Evolutionary conservation across 106 monocot genomes (phyloP), one percentile per base, ranked within the genome.

Genomic region (Phalaenopsis aphrodite): DNA sequence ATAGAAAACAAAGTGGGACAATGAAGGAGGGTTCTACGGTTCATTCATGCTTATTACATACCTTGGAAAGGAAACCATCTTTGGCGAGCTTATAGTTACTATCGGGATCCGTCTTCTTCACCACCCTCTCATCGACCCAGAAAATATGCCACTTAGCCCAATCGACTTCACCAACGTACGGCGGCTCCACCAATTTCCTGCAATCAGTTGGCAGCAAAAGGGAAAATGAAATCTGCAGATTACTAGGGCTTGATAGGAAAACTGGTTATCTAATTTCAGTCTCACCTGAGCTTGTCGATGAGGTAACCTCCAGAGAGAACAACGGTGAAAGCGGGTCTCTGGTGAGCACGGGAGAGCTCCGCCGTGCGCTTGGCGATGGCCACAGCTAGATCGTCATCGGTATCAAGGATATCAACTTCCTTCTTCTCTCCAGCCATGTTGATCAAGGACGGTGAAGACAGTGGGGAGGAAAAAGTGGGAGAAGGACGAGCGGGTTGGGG

Each of bases 41-140:
- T 52, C 52, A 52, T 52, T 52, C 52, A 10, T 14, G 52, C 14
- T 52, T 52, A 52, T 52, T 39, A 38, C 69, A 79, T 81, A 92
- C 97, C 94, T 92, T 92, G 16, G 88, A 92, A 42, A 97, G 88
- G 42, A 97, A 94, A 0, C 88, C 86, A 79, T 94, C 90, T 56
- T 81, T 81, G 2, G 97, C 94, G 15, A 97, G 97, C 76, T 91
- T 97, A 78, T 94, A 97, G 55, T 97, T 97, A 84, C 97, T 97
- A 66, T 97, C 94, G 2, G 64, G 79, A 43, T 94, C 87, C 61
- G 85, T 86, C 90, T 94, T 97, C 19, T 78, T 84, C 61, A 97
- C 97, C 5, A 97, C 97, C 73, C 97, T 83, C 86, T 97, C 97
- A 68, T 97, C 97, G 7, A 89, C 97, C 97, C 97, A 97, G 81